Conservation (phyloP, 768 basidiomycete genomes). For the Arthromyces matolae region DNA sequence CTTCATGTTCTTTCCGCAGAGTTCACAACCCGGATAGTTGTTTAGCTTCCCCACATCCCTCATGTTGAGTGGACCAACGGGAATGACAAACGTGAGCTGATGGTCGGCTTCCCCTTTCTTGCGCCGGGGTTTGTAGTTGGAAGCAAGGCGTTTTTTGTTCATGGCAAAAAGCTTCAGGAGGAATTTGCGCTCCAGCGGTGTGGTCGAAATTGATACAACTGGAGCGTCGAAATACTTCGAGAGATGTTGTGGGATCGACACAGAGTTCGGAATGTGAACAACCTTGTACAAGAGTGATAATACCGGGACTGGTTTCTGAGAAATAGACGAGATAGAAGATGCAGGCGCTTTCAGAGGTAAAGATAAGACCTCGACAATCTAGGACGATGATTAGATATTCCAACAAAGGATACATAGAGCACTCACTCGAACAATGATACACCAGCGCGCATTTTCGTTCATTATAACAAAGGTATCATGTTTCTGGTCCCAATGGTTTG, state of each 20-base stretch:
- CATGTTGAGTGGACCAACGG: conserved; percentile 31
- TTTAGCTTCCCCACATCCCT: conserved; percentile 35
- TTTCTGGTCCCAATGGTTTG: conserved; percentile 15
- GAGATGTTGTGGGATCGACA: conserved; percentile 14
- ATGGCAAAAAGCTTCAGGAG: conserved; percentile 28
- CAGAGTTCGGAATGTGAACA: conserved; percentile 13
- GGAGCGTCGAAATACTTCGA: conserved; percentile 11
- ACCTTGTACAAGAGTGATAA: conserved; percentile 25
- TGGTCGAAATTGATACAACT: conserved; percentile 14
- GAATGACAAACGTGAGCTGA: conserved; percentile 34
- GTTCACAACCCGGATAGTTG: conserved; percentile 30
- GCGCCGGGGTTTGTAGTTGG: conserved; percentile 22
- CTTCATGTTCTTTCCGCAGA: conserved; percentile 33
- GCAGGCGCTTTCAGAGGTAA: no score
- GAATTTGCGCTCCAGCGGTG: conserved; percentile 29
- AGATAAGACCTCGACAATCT: conserved; percentile 29
- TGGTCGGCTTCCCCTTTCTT: conserved; percentile 20
- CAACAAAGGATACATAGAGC: neutral
- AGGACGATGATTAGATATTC: neutral
- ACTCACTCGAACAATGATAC: conserved; percentile 22
- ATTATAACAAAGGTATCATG: conserved; percentile 17
- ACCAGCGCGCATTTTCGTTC: conserved; percentile 19
- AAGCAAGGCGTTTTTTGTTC: conserved; percentile 29
- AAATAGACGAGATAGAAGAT: no score
- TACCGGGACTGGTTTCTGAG: no score